These are phyloP conservation scores for Podaxis sp. DNA, from an alignment of 768 basidiomycete genomes.

Conservation along the genomic window DNA sequence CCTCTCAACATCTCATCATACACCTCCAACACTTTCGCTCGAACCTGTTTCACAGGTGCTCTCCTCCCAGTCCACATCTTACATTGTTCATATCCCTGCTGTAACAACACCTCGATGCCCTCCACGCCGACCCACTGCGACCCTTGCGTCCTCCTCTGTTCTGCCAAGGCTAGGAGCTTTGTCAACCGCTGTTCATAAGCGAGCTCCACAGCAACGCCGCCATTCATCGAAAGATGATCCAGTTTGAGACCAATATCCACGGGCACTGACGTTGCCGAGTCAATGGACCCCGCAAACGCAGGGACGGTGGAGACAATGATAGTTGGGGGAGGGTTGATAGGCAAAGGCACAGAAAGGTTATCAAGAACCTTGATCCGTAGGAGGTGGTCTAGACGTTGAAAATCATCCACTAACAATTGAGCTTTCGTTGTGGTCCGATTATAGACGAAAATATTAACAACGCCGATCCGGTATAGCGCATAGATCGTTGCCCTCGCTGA, in stretches of 20 bases:
- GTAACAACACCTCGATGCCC: constrained; percentile 64
- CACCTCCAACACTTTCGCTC: constrained; percentile 38
- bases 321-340: constrained; percentile 33
- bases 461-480: constrained; percentile 59
- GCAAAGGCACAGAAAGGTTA: constrained; percentile 39
- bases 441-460: constrained; percentile 59
- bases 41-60: constrained; percentile 38
- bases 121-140: constrained; percentile 49
- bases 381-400: constrained; percentile 37
- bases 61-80: constrained; percentile 55
- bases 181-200: constrained; percentile 70
- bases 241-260: constrained; percentile 43
- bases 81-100: constrained; percentile 66
- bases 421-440: constrained; percentile 68
- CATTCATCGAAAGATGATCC: constrained; percentile 28
- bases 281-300: constrained; percentile 31
- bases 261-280: constrained; percentile 16
- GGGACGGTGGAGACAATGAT: constrained; percentile 75
- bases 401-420: constrained; percentile 49
- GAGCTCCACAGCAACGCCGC: constrained; percentile 62
- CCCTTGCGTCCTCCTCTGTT: constrained; percentile 23
- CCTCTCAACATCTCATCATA: constrained; percentile 26
- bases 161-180: constrained; percentile 54
- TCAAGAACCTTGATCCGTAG: constrained; percentile 50
- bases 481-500: constrained; percentile 78